Base-by-base conservation (phyloP, 768 basidiomycete genomes). In the Hericium alpestre region DNA sequence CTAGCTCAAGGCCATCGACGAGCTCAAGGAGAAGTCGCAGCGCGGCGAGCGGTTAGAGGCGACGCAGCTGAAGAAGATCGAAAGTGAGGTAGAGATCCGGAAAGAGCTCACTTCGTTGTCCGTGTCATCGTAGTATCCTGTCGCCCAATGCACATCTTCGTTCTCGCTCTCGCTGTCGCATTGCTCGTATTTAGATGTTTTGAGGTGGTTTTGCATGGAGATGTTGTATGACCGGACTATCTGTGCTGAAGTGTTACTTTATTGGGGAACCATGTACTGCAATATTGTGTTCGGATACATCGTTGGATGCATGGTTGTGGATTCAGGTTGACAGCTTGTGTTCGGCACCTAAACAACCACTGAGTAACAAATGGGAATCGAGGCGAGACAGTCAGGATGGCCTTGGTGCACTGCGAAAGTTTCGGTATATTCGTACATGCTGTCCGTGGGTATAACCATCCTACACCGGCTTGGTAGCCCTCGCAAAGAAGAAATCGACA, bases 1-100 rank as follows among this genome's bases (percentile, higher is more conserved):
- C 39, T 63, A 96, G 93, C 78, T 99, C 62, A 97, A 96, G 70
- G 95, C 95, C n/a, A 98, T 99, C 63, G 93, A 97, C 20, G 94
- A 98, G 66, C 82, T 99, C 52, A 98, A 97, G 75, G 90, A 90
- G 62, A 93, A 93, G 74, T 80, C 82, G 25, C 86, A 81, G 66
- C 81, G 88, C 38, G 95, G 96, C 0, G 94, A 98, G 69, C 81
- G 86, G 56, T 78, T 99, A 32, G 95, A 99, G 70, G 86, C 85
- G 56, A 99, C 95, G 16, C 95, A 99, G 71, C 74, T 95, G 63
- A 90, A 88, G 81, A 99, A 99, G 81, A 95, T 98, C 65, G 93
- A 96, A 43, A 85, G 86, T 9, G 94, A 97, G 71, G 79, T 68
- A 9, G 88, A 88, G 58, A 91, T 97, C 65, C 75, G 83, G 65